A percentile compares a stretch with the other conserved stretches of the same genome.
Conservation (phyloP, 805 yeast species). For the Candida nonsorbophila region DNA sequence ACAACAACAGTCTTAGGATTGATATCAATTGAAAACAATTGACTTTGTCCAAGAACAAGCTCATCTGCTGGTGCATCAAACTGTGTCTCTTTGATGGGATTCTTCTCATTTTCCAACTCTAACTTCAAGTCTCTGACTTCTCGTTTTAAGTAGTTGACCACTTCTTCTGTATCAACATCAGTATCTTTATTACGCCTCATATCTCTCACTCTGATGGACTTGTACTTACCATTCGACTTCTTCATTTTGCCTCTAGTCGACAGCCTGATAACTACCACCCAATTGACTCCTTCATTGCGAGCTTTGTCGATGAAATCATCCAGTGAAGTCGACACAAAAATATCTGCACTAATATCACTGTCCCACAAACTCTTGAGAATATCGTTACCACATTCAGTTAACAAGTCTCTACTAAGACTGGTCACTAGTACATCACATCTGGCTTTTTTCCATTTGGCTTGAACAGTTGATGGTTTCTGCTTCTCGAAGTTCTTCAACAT, state of each 20-base stretch:
- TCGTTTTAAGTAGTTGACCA: slow-evolving; percentile 34
- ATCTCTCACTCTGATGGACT: slow-evolving; percentile 71
- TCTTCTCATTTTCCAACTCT: slow-evolving; percentile 4
- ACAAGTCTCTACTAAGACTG: slow-evolving; percentile 51
- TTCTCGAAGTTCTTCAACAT: slow-evolving; percentile 25
- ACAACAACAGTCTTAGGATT: slow-evolving; percentile 61
- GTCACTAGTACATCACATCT: slow-evolving; percentile 83
- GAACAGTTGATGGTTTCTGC: slow-evolving; percentile 2
- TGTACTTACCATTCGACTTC: slow-evolving; percentile 41
- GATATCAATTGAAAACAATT: slow-evolving; percentile 24
- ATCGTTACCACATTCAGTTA: slow-evolving; percentile 60
- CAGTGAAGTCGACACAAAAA: slow-evolving; percentile 23
- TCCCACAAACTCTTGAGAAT: slow-evolving; percentile 68
- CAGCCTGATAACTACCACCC: slow-evolving; percentile 77
- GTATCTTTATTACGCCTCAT: slow-evolving; percentile 54
- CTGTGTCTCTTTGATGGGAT: slow-evolving; percentile 2
- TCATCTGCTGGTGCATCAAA: slow-evolving; percentile 7
- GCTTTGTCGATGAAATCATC: slow-evolving; percentile 70
- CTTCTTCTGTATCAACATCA: slow-evolving; percentile 70
- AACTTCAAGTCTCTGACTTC: slow-evolving; percentile 14
- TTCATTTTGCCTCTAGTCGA: slow-evolving; percentile 38
- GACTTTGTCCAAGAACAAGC: slow-evolving; percentile 16
- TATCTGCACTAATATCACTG: slow-evolving; percentile 73
- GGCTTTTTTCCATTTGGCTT: slow-evolving; percentile 23
- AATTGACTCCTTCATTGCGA: slow-evolving; percentile 61